phyloP scores from a whole-genome alignment of 2,329 filamentous ascomycete genomes.

The Neofusicoccum cordaticola region DNA sequence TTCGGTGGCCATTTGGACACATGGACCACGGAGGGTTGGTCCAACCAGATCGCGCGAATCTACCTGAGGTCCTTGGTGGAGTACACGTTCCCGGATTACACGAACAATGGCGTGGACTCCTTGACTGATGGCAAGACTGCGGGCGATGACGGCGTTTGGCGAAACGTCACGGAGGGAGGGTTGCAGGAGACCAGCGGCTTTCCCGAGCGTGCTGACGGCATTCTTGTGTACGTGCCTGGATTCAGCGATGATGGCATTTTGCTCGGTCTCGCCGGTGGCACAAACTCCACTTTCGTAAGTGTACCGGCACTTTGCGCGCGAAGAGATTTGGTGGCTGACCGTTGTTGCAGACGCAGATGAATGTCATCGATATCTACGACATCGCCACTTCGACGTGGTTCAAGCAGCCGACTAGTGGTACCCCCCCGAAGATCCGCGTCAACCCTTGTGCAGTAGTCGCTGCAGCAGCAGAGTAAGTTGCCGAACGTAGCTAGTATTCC shows the following conservation, averaged over 20 bases:
- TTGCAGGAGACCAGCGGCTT: constrained; percentile 66
- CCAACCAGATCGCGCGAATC: constrained; percentile 59
- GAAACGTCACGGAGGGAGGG: constrained; percentile 72
- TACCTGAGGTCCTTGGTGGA: constrained; percentile 74
- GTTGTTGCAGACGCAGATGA: constrained; percentile 60
- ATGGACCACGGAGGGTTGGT: constrained; percentile 65
- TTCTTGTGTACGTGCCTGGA: constrained; percentile 71
- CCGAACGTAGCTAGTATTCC: not conserved
- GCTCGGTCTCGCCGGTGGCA: constrained; percentile 73
- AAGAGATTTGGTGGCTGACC: not conserved
- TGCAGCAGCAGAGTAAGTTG: constrained; percentile 59
- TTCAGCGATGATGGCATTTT: constrained; percentile 74
- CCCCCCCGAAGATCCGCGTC: constrained; percentile 57
- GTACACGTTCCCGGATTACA: constrained; percentile 69
- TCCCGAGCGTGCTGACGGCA: constrained; percentile 70
- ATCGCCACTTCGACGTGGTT: constrained; percentile 69
- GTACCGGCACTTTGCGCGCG: constrained; percentile 17
- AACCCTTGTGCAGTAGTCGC: constrained; percentile 72
- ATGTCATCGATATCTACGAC: constrained; percentile 76
- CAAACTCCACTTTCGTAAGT: constrained; percentile 61
- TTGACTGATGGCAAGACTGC: constrained; percentile 56
- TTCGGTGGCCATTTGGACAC: constrained; percentile 74
- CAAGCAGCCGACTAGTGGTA: constrained; percentile 64
- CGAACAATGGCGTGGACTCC: constrained; percentile 60
- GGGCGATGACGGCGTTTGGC: constrained; percentile 60